Evolutionary conservation across 1,284 basidiomycete genomes (phyloP).

Genomic region (Trichosporon ovoides): DNA sequence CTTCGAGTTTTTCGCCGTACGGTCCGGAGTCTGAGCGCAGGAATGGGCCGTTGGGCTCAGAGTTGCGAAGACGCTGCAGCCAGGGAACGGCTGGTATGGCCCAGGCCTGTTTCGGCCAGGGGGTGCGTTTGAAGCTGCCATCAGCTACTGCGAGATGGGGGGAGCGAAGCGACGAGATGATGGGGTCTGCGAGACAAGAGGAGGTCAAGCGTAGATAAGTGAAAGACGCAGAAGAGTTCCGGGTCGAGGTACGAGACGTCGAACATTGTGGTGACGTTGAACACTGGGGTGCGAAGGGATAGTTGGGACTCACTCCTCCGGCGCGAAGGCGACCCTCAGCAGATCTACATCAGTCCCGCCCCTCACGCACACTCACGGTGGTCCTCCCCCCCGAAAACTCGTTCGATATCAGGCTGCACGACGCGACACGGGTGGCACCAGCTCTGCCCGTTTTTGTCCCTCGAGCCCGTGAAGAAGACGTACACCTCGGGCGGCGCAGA

Average conservation of each 20-base stretch:
- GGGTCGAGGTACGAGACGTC: too few species aligned
- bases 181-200: too few species aligned
- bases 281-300: too few species aligned
- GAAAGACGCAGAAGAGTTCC: too few species aligned
- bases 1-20: constrained; percentile 5
- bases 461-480: constrained; percentile 8
- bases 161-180: background rate
- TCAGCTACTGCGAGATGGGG: background rate
- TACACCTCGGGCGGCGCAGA: background rate
- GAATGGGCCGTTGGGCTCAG: background rate
- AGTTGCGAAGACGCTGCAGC: constrained; percentile 3
- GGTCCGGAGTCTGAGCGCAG: background rate
- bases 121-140: background rate
- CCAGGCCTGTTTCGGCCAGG: constrained; percentile 8
- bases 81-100: background rate
- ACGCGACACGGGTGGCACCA: constrained; percentile 6
- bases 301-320: constrained; percentile 8
- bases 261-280: too few species aligned
- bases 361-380: background rate
- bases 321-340: background rate
- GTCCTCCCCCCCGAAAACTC: constrained; percentile 2
- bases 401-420: constrained; percentile 2
- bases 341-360: background rate
- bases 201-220: too few species aligned
- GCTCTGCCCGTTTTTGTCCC: constrained; percentile 3